Evolutionary conservation across 2,329 filamentous ascomycete genomes (phyloP), one percentile per base, ranked within the genome.

Genomic region (Ustulina deusta): DNA sequence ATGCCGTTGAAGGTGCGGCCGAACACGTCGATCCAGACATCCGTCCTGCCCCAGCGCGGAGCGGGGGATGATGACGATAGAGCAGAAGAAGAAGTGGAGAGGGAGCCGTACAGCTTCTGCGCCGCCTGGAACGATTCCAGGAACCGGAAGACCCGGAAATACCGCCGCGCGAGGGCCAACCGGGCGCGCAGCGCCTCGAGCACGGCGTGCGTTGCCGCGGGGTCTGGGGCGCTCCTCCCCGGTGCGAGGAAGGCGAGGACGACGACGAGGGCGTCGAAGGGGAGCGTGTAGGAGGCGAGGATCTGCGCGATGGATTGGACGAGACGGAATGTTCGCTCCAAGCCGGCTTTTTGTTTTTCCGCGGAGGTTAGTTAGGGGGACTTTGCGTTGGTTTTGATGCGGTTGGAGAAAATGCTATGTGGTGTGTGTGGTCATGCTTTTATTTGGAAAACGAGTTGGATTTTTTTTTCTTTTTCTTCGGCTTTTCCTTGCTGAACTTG

Each of bases 91-190:
- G 77, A 56, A n/a, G 13, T 17, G 3, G 75, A 61, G 66, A 73
- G 44, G 22, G 71, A 63, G 2, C 55, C 48, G 72, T 82, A 87
- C 34, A 82, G 74, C 2, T 76, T 74, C 74, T 83, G 84, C 1
- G 88, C 86, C 1, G 80, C 76, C 27, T 81, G 76, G 72, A 92
- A 90, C 56, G 83, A 84, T 52, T 89, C 87, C 60, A 91, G 79
- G 76, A 90, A 93, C 73, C 89, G 89, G 76, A 92, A 91, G 65
- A 91, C 81, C 13, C 91, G 88, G 75, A 93, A 85, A 78, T 87
- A 89, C 25, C 90, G 86, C 42, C 91, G 84, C 20, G 80, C 79
- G 49, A 87, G 74, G 69, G 82, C 84, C 61, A 88, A 74, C 44
- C 81, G 81, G 51, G 74, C 69, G 66, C 81, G 80, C 20, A 87